Percentiles rank a stretch among this genome's conserved stretches.
These are phyloP conservation scores for Cercospora janseana DNA, from an alignment of 2,329 filamentous ascomycete genomes.

Conservation along the genomic window DNA sequence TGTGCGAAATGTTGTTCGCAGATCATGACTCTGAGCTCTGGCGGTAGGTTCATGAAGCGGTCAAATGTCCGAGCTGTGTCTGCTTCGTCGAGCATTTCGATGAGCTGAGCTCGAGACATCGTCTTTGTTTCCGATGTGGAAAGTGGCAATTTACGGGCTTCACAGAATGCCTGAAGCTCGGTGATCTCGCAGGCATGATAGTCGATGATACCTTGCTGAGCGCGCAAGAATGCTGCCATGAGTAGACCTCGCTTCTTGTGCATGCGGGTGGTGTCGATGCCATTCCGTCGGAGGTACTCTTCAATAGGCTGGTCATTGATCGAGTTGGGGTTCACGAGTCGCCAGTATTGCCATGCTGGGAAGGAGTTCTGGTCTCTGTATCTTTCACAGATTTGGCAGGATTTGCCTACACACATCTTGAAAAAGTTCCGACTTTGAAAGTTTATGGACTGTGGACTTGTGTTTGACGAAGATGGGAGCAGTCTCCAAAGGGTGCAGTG, in stretches of 20 bases:
- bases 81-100: not conserved
- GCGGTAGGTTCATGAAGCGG: not conserved
- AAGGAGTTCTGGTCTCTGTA: not conserved
- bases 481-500: too few relatives aligned
- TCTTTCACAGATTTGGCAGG: too few relatives aligned
- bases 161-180: not conserved
- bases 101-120: too few relatives aligned
- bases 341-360: not conserved
- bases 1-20: slow-evolving; percentile 3
- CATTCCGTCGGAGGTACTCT: not conserved
- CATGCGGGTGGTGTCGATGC: not conserved
- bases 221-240: not conserved
- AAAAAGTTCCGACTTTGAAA: too few relatives aligned
- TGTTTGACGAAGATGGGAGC: too few relatives aligned
- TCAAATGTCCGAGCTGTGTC: not conserved
- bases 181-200: not conserved
- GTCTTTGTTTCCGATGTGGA: not conserved
- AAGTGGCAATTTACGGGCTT: not conserved
- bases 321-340: not conserved
- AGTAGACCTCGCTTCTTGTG: not conserved
- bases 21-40: not conserved
- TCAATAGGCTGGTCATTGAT: not conserved
- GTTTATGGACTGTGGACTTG: too few relatives aligned
- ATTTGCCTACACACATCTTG: too few relatives aligned
- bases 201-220: not conserved